Evolutionary conservation across 2,329 filamentous ascomycete genomes (phyloP).

Genomic region (Exophiala aquamarina): DNA sequence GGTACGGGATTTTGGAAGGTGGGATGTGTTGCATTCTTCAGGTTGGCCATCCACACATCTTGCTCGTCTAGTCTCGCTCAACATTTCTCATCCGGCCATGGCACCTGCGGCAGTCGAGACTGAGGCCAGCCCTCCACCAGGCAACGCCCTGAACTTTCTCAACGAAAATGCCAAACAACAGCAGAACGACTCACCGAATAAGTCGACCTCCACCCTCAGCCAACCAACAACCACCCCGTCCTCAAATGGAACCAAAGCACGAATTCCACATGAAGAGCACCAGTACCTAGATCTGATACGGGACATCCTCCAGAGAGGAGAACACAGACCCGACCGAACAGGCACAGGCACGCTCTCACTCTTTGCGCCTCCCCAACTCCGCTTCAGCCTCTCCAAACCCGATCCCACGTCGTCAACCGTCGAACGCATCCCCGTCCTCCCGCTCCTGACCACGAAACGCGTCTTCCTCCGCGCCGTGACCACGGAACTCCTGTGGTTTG

Average conservation of each 20-base stretch:
- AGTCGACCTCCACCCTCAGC: constrained; percentile 2
- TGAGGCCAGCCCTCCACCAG: constrained; percentile 9
- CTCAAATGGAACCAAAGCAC: background rate
- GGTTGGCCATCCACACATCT: too few relatives aligned
- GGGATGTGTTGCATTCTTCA: too few relatives aligned
- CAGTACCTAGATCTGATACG: constrained; percentile 91
- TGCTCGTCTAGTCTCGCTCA: too few relatives aligned
- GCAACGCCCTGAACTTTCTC: constrained; percentile 21
- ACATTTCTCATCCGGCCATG: constrained; percentile 8
- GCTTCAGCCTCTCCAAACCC: constrained; percentile 74
- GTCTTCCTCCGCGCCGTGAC: constrained; percentile 90
- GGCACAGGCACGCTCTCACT: constrained; percentile 90
- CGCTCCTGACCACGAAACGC: constrained; percentile 94
- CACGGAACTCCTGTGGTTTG: constrained; percentile 93
- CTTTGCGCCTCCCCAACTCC: constrained; percentile 82
- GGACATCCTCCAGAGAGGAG: constrained; percentile 77
- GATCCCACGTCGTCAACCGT: constrained; percentile 38
- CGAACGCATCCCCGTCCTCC: constrained; percentile 65
- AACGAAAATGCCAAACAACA: constrained; percentile 24
- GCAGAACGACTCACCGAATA: constrained; percentile 4
- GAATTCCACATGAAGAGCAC: constrained; percentile 71
- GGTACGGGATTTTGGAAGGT: too few relatives aligned
- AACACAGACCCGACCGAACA: constrained; percentile 87
- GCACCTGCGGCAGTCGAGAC: constrained; percentile 22
- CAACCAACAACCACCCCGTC: background rate